These are phyloP conservation scores for Pugionium cornutum DNA, from an alignment of 345 rosid genomes.

Conservation along the genomic window DNA sequence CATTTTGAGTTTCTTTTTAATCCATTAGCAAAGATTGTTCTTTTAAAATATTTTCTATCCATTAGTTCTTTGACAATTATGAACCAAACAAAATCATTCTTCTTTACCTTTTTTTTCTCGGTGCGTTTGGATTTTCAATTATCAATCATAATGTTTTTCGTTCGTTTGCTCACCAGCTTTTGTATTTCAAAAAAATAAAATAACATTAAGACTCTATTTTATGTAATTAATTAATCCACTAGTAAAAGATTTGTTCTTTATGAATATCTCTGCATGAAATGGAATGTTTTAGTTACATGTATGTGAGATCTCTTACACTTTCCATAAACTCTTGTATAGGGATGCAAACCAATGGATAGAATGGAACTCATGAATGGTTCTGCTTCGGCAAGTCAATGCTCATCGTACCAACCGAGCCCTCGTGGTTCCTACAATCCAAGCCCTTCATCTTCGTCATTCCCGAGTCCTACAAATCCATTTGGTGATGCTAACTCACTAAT, in stretches of 20 bases:
- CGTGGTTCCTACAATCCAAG: slow-evolving; percentile 92
- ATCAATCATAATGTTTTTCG: slow-evolving; percentile 10
- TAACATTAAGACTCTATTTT: background rate
- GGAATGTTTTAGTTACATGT: background rate
- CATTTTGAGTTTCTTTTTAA: too few species aligned
- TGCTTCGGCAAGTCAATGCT: slow-evolving; percentile 87
- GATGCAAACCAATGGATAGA: slow-evolving; percentile 80
- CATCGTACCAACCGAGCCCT: slow-evolving; percentile 91
- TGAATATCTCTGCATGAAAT: background rate
- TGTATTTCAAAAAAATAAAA: background rate
- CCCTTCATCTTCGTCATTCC: slow-evolving; percentile 68
- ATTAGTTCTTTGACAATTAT: slow-evolving; percentile 23
- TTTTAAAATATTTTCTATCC: too few species aligned
- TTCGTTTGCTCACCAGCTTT: slow-evolving; percentile 31
- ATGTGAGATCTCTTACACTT: slow-evolving; percentile 2
- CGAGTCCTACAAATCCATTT: slow-evolving; percentile 56
- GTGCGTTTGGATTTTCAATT: slow-evolving; percentile 39
- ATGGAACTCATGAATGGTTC: slow-evolving; percentile 84
- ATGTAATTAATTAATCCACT: background rate
- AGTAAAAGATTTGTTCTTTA: background rate
- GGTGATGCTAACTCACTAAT: slow-evolving; percentile 83
- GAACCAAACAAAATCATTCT: slow-evolving; percentile 25
- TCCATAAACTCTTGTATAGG: slow-evolving; percentile 46
- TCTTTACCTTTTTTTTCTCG: background rate
- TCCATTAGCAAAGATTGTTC: background rate